A percentile compares a stretch with the other conserved stretches of the same genome.
Conservation (phyloP, 352 stramenopile species). For the Plasmopara halstedii region DNA sequence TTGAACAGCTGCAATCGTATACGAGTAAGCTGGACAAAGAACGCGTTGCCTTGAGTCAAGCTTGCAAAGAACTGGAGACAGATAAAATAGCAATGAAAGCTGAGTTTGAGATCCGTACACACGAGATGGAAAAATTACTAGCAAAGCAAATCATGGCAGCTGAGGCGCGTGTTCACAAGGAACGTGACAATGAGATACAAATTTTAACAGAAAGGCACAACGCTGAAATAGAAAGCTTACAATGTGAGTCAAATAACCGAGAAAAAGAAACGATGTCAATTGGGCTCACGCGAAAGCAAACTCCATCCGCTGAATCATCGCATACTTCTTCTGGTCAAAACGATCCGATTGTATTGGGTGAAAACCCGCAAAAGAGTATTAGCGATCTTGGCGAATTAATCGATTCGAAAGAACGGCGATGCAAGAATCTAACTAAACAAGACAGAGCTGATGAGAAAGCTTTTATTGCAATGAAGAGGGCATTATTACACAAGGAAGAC, state of each 20-base stretch:
- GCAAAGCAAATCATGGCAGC: slow-evolving; percentile 23
- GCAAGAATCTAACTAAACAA: slow-evolving; percentile 9
- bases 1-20: slow-evolving; percentile 10
- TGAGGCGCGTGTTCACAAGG: slow-evolving; percentile 28
- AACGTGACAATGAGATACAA: slow-evolving; percentile 28
- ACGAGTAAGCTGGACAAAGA: slow-evolving; percentile 14
- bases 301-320: slow-evolving; percentile 21
- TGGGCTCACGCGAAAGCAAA: slow-evolving; percentile 11
- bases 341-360: slow-evolving; percentile 6
- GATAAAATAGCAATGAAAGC: slow-evolving; percentile 13
- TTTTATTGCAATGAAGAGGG: slow-evolving; percentile 19
- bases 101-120: slow-evolving; percentile 18
- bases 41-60: neutral
- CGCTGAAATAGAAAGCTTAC: slow-evolving; percentile 22
- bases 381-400: slow-evolving; percentile 33
- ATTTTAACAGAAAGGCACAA: slow-evolving; percentile 37
- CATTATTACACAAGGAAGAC: slow-evolving; percentile 32
- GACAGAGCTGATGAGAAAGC: slow-evolving; percentile 13
- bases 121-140: slow-evolving; percentile 26
- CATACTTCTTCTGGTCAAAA: slow-evolving; percentile 1
- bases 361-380: slow-evolving; percentile 25
- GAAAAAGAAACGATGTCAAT: slow-evolving; percentile 1
- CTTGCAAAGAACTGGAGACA: slow-evolving; percentile 19
- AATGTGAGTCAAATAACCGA: slow-evolving; percentile 8
- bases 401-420: slow-evolving; percentile 25